A percentile compares a stretch with the other conserved stretches of the same genome.
These are phyloP conservation scores for Myxozyma kluyveri DNA, from an alignment of 805 yeast genomes.

Conservation along the genomic window DNA sequence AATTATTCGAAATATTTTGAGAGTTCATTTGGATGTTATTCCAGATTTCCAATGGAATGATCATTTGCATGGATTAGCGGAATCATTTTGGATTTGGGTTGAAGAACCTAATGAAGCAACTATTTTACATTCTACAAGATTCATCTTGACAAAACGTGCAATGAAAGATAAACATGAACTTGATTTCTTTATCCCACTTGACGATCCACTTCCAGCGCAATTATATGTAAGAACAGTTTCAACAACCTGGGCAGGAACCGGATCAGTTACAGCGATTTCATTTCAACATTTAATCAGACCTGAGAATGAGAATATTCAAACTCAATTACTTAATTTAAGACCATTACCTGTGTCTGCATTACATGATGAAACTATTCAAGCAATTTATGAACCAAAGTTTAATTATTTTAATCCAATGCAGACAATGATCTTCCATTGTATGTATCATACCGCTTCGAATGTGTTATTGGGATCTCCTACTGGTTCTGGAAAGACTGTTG, in stretches of 20 bases:
- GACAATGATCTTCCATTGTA: conserved; percentile 89
- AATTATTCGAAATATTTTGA: conserved; percentile 78
- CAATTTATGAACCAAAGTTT: conserved; percentile 65
- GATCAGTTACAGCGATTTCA: conserved; percentile 69
- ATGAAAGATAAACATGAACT: conserved; percentile 59
- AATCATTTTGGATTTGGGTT: conserved; percentile 87
- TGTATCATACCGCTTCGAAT: conserved; percentile 74
- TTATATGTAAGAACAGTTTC: conserved; percentile 74
- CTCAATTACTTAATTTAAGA: conserved; percentile 72
- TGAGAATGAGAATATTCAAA: conserved; percentile 77
- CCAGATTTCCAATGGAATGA: conserved; percentile 88
- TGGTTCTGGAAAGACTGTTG: conserved; percentile 97
- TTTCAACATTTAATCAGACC: conserved; percentile 90
- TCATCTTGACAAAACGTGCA: conserved; percentile 62
- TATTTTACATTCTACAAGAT: conserved; percentile 78
- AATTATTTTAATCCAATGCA: conserved; percentile 97
- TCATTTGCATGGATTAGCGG: conserved; percentile 74
- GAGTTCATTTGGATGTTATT: conserved; percentile 66
- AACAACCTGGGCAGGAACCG: conserved; percentile 88
- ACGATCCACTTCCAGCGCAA: conserved; percentile 89
- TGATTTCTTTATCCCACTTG: conserved; percentile 88
- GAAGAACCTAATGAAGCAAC: conserved; percentile 76
- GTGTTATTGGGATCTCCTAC: conserved; percentile 97
- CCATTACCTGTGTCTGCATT: conserved; percentile 85
- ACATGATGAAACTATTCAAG: conserved; percentile 63